Evolutionary conservation across 2,329 filamentous ascomycete genomes (phyloP).

Genomic region (Mariannaea sp.): DNA sequence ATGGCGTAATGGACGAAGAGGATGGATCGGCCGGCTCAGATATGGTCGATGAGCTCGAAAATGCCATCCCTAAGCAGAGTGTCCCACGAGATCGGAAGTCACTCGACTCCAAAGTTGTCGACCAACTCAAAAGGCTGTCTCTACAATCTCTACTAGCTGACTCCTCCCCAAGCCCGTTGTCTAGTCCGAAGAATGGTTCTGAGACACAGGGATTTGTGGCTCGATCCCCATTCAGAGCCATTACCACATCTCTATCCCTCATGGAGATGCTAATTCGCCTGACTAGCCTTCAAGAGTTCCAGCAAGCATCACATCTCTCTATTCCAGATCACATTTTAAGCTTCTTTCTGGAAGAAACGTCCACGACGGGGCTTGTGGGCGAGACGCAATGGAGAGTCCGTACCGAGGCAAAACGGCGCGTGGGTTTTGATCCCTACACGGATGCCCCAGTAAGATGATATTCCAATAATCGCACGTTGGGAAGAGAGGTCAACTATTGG

Average conservation of each 20-base stretch:
- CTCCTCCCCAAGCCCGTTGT: slow-evolving; percentile 10
- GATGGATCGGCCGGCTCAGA: slow-evolving; percentile 52
- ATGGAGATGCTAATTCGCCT: slow-evolving; percentile 88
- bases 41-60: slow-evolving; percentile 39
- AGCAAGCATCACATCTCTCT: slow-evolving; percentile 85
- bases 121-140: slow-evolving; percentile 49
- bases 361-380: slow-evolving; percentile 55
- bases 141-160: slow-evolving; percentile 31
- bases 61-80: slow-evolving; percentile 15
- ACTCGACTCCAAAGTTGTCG: slow-evolving; percentile 47
- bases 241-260: slow-evolving; percentile 68
- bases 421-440: slow-evolving; percentile 63
- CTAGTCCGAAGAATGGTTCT: slow-evolving; percentile 6
- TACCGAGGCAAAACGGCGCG: slow-evolving; percentile 52
- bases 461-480: not conserved
- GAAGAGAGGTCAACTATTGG: not conserved
- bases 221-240: slow-evolving; percentile 56
- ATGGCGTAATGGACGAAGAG: slow-evolving; percentile 46
- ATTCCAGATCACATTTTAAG: slow-evolving; percentile 88
- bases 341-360: slow-evolving; percentile 76
- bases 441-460: slow-evolving; percentile 45
- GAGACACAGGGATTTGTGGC: slow-evolving; percentile 41
- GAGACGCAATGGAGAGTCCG: slow-evolving; percentile 51
- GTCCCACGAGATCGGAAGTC: slow-evolving; percentile 32
- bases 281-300: slow-evolving; percentile 86